Evolutionary conservation across 1,139 yeast genomes (phyloP).

Genomic region (Suhomyces wounanorum): DNA sequence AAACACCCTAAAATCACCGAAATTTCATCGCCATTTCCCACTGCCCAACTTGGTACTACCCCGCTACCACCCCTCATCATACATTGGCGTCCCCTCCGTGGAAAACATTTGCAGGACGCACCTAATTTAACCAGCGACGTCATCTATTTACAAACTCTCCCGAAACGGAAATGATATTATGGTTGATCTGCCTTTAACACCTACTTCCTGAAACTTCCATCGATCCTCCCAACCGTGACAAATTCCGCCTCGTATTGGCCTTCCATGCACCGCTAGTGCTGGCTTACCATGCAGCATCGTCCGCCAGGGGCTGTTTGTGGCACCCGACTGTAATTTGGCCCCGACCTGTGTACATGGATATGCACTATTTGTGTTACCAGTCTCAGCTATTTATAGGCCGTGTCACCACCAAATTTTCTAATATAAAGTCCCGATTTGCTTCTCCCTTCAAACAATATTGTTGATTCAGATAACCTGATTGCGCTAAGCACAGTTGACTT

Average conservation of each 20-base stretch:
- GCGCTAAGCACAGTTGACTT: neutral
- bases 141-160: neutral
- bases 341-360: neutral
- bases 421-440: neutral
- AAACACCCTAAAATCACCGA: too few species aligned
- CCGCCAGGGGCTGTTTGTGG: neutral
- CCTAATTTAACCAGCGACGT: neutral
- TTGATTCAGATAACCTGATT: neutral
- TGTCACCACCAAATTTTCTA: neutral
- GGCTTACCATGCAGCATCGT: neutral
- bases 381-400: slow-evolving; percentile 1
- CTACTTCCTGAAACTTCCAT: neutral
- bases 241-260: neutral
- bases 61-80: too few species aligned
- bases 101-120: neutral
- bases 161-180: neutral
- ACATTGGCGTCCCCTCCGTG: neutral
- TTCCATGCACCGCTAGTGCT: neutral
- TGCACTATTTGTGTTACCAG: neutral
- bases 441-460: neutral
- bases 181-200: neutral
- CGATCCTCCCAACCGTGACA: neutral
- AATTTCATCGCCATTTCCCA: too few species aligned
- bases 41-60: too few species aligned
- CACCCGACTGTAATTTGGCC: neutral